Evolutionary conservation across 257 asterid species (phyloP).

Genomic region (Coffea eugenioides): DNA sequence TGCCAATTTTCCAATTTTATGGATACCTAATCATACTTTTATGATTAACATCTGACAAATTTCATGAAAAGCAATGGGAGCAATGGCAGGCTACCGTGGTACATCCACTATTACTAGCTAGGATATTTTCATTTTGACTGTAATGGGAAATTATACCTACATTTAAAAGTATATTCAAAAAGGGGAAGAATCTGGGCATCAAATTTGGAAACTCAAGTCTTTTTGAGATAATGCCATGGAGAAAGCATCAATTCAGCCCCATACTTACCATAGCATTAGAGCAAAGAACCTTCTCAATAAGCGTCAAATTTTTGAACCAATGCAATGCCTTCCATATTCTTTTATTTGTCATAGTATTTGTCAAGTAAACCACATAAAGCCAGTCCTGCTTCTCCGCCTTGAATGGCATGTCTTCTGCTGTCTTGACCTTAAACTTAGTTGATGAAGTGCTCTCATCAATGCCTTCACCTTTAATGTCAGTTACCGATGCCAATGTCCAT

Average conservation of each 20-base stretch:
- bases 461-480: slow-evolving; percentile 18
- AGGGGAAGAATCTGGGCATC: neutral
- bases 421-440: slow-evolving; percentile 25
- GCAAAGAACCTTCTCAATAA: slow-evolving; percentile 34
- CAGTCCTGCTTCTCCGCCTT: slow-evolving; percentile 3
- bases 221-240: neutral
- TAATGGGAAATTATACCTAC: too few relatives aligned
- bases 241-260: neutral
- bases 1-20: too few relatives aligned
- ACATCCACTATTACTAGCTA: too few relatives aligned
- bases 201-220: neutral
- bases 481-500: slow-evolving; percentile 45
- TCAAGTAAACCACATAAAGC: slow-evolving; percentile 41
- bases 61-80: too few relatives aligned
- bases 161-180: too few relatives aligned
- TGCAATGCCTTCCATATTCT: slow-evolving; percentile 50
- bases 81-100: too few relatives aligned
- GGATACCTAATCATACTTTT: too few relatives aligned
- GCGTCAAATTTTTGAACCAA: slow-evolving; percentile 30
- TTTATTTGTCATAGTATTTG: slow-evolving; percentile 30
- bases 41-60: too few relatives aligned
- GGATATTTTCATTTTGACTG: too few relatives aligned
- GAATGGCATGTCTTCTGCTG: slow-evolving; percentile 10
- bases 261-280: slow-evolving; percentile 33
- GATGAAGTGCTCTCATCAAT: slow-evolving; percentile 11